Evolutionary conservation across 2,329 filamentous ascomycete species (phyloP).

Genomic region (Blumeriella jaapii): DNA sequence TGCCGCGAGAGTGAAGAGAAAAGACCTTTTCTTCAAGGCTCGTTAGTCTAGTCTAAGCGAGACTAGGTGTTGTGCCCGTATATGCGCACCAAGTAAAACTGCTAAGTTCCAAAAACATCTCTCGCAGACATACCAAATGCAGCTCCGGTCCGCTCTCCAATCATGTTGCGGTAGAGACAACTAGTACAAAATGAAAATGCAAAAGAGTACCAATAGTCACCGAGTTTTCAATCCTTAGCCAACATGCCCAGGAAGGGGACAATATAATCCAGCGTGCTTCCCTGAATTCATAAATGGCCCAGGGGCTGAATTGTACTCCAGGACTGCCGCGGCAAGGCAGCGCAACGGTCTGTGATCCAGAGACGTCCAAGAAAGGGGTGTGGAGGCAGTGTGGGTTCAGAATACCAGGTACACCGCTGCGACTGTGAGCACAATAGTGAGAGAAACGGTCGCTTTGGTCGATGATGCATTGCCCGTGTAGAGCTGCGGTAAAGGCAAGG

Average conservation of each 20-base stretch:
- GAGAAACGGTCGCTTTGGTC: neutral
- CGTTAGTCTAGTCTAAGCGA: slow-evolving; percentile 6
- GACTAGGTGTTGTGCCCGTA: slow-evolving; percentile 6
- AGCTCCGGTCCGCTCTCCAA: slow-evolving; percentile 3
- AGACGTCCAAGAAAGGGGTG: neutral
- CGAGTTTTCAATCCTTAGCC: neutral
- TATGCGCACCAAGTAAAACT: slow-evolving; percentile 10
- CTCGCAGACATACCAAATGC: slow-evolving; percentile 11
- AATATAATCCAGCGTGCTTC: slow-evolving; percentile 4
- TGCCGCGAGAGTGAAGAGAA: too few species aligned
- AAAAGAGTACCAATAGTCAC: slow-evolving; percentile 10
- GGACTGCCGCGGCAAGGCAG: neutral
- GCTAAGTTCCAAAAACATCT: slow-evolving; percentile 15
- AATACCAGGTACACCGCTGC: slow-evolving; percentile 1
- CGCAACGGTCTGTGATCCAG: neutral
- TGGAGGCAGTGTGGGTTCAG: neutral
- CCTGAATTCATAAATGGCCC: neutral
- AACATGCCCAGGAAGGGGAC: slow-evolving; percentile 2
- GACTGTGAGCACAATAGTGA: slow-evolving; percentile 2
- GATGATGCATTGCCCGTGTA: slow-evolving; percentile 6
- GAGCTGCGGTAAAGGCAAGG: slow-evolving; percentile 3
- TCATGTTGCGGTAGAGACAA: slow-evolving; percentile 1
- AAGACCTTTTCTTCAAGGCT: neutral
- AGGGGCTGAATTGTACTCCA: neutral
- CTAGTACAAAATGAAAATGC: slow-evolving; percentile 10